Conservation (phyloP, 768 basidiomycete genomes). For the Lactarius hatsudake region DNA sequence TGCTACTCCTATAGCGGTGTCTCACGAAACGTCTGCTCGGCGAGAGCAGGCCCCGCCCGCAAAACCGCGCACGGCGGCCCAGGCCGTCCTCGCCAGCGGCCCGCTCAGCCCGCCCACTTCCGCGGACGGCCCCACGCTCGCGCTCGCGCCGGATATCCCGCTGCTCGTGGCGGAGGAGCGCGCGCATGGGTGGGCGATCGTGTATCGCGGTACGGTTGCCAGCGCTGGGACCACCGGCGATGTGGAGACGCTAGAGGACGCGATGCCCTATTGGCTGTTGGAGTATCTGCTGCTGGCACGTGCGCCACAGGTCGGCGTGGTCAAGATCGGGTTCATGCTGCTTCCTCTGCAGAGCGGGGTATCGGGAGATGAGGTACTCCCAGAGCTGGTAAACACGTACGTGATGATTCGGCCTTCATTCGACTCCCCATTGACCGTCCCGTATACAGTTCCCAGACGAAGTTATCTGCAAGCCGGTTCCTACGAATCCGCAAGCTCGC, state of each 20-base stretch:
- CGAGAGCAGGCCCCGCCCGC: slow-evolving; percentile 15
- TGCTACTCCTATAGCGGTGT: background rate
- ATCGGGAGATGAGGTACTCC: slow-evolving; percentile 57
- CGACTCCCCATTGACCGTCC: background rate
- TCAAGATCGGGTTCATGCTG: slow-evolving; percentile 88
- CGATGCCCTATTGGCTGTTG: slow-evolving; percentile 83
- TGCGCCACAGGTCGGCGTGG: slow-evolving; percentile 46
- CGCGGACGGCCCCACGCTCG: slow-evolving; percentile 66
- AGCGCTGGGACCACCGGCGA: slow-evolving; percentile 48
- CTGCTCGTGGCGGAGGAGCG: slow-evolving; percentile 83
- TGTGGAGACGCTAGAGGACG: slow-evolving; percentile 59
- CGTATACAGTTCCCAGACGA: slow-evolving; percentile 60
- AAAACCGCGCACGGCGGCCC: slow-evolving; percentile 48
- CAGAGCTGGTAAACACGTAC: slow-evolving; percentile 87
- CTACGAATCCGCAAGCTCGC: slow-evolving; percentile 84
- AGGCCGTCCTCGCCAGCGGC: slow-evolving; percentile 50
- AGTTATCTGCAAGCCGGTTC: slow-evolving; percentile 84
- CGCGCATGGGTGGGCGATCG: slow-evolving; percentile 65
- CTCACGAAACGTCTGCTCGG: background rate
- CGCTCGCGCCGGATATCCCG: slow-evolving; percentile 56
- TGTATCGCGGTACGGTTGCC: slow-evolving; percentile 72
- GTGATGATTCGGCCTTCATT: slow-evolving; percentile 46
- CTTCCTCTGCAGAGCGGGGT: slow-evolving; percentile 70
- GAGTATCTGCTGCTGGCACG: slow-evolving; percentile 80
- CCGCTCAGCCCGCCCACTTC: slow-evolving; percentile 64